A percentile compares a stretch with the other conserved stretches of the same genome.
Evolutionary conservation across 768 basidiomycete species (phyloP).

Genomic region (Amanita fuliginea): DNA sequence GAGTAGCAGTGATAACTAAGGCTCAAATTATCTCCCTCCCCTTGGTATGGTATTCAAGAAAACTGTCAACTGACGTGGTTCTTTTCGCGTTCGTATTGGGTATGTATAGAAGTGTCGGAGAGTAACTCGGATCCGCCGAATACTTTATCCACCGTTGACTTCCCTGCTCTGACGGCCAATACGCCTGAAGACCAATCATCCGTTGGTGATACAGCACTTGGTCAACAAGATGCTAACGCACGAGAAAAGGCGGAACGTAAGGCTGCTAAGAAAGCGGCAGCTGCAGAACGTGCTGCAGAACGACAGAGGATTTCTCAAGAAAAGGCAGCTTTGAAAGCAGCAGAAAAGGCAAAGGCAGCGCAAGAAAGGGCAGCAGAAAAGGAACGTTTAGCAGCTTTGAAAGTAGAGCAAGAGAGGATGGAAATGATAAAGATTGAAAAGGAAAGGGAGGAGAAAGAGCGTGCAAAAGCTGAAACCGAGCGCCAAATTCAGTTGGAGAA

Average conservation of each 20-base stretch:
- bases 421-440: slow-evolving; percentile 15
- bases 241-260: slow-evolving; percentile 47
- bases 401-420: slow-evolving; percentile 23
- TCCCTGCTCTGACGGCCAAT: slow-evolving; percentile 52
- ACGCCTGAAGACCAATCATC: slow-evolving; percentile 19
- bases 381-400: slow-evolving; percentile 29
- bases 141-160: slow-evolving; percentile 59
- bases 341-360: slow-evolving; percentile 41
- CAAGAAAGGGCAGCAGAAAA: slow-evolving; percentile 47
- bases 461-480: slow-evolving; percentile 28
- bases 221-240: slow-evolving; percentile 3
- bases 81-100: slow-evolving; percentile 19
- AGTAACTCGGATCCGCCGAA: slow-evolving; percentile 31
- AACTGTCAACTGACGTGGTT: slow-evolving; percentile 28
- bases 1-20: slow-evolving; percentile 17
- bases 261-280: slow-evolving; percentile 53
- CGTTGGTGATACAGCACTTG: slow-evolving; percentile 10
- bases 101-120: not conserved
- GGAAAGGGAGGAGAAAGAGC: slow-evolving; percentile 24
- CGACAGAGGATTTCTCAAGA: slow-evolving; percentile 45
- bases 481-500: slow-evolving; percentile 12
- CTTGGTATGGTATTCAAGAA: slow-evolving; percentile 32
- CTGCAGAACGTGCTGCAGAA: slow-evolving; percentile 51
- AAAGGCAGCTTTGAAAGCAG: slow-evolving; percentile 42
- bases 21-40: slow-evolving; percentile 32